Evolutionary conservation across 345 rosid genomes (phyloP).

Genomic region (Lepidium aucheri): DNA sequence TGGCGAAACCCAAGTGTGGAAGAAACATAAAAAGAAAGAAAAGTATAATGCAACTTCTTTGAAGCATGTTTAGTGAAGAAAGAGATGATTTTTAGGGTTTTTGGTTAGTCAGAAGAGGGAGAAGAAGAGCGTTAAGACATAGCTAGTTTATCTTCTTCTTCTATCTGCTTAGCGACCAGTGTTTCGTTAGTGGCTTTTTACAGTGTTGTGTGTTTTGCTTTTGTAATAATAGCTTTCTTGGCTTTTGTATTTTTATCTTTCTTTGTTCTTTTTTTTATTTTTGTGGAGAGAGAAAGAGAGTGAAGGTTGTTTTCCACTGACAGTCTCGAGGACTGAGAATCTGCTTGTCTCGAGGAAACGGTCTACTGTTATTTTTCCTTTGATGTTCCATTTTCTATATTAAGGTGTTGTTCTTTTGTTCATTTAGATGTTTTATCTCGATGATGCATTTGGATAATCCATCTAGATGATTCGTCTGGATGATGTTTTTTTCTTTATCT

Average conservation of each 20-base stretch:
- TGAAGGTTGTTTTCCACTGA: slow-evolving; percentile 23
- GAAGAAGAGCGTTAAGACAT: slow-evolving; percentile 17
- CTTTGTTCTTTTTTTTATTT: slow-evolving; percentile 14
- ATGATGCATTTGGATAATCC: no score
- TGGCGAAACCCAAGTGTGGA: slow-evolving; percentile 31
- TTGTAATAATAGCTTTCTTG: slow-evolving; percentile 26
- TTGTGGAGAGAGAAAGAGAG: slow-evolving; percentile 19
- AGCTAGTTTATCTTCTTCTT: slow-evolving; percentile 1
- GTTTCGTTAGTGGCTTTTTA: slow-evolving; percentile 19
- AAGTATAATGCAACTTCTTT: slow-evolving; percentile 44
- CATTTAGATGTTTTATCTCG: no score
- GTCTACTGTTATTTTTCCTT: slow-evolving; percentile 9
- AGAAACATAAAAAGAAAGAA: slow-evolving; percentile 34
- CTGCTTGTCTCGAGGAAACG: slow-evolving; percentile 34
- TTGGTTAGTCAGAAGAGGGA: neutral
- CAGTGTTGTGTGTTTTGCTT: slow-evolving; percentile 17
- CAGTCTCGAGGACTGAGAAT: slow-evolving; percentile 28
- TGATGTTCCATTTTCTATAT: neutral
- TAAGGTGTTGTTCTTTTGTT: no score
- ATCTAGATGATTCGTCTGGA: no score
- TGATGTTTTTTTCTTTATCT: no score
- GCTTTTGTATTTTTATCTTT: slow-evolving; percentile 10
- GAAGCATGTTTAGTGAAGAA: slow-evolving; percentile 21
- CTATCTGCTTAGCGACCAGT: slow-evolving; percentile 7
- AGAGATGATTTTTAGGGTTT: neutral